A percentile compares a stretch with the other conserved stretches of the same genome.
phyloP scores from a whole-genome alignment of 139 green algal species.

The Micractinium sp. region DNA sequence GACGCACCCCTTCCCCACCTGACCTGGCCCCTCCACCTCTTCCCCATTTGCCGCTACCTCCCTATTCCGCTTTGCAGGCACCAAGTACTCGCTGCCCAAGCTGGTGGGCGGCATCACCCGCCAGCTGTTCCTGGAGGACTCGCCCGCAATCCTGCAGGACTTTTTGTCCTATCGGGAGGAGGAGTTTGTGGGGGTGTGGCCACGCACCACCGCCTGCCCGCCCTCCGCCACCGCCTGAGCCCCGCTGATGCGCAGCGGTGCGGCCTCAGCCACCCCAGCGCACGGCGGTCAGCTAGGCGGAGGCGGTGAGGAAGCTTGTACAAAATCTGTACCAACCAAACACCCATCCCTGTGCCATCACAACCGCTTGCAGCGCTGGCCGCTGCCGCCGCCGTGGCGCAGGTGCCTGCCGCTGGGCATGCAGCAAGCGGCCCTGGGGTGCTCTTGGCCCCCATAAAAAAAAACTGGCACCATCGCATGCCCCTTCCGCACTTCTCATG shows the following conservation, averaged over 20 bases:
- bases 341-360: neutral
- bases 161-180: slow-evolving; percentile 42
- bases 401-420: neutral
- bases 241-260: neutral
- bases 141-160: slow-evolving; percentile 15
- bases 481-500: too few relatives aligned
- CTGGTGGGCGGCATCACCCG: slow-evolving; percentile 53
- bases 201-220: slow-evolving; percentile 1
- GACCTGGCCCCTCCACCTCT: too few relatives aligned
- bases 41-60: neutral
- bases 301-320: neutral
- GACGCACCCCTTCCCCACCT: too few relatives aligned
- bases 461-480: too few relatives aligned
- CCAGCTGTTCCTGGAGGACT: slow-evolving; percentile 53
- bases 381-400: neutral
- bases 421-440: neutral
- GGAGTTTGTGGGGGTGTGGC: slow-evolving; percentile 51
- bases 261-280: neutral
- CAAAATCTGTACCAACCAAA: neutral
- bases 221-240: neutral
- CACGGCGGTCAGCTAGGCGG: neutral
- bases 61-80: slow-evolving; percentile 7
- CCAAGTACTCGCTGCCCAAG: slow-evolving; percentile 54
- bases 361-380: too few relatives aligned
- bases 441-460: too few relatives aligned